Evolutionary conservation across 192 early-diverging fungal species (phyloP), one percentile per base, ranked within the genome.

Genomic region (Umbelopsis sp.): DNA sequence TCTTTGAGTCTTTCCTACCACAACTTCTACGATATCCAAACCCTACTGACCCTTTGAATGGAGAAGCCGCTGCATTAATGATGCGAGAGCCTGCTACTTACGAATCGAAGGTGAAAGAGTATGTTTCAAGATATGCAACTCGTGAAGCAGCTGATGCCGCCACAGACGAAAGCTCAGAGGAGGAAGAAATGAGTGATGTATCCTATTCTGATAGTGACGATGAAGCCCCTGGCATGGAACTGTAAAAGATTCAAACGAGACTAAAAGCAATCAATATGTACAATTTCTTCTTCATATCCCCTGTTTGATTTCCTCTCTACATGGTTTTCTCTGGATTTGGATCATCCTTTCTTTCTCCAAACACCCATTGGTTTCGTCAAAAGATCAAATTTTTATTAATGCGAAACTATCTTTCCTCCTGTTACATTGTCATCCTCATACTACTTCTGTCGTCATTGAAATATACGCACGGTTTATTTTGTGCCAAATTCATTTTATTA

Each of bases 41-140:
- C 74, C 97, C 98, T n/a, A 97, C 95, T 7, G 98, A 99, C 76
- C 98, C 98, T 30, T 83, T 99, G 58, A 99, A 99, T 74, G 97
- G 98, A 49, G 98, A 99, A 81, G 98, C 98, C 0, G 98, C 98
- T 4, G 95, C 98, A 20, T 79, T 99, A 74, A 79, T 99, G 78
- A 98, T 98, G 95, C 87, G 98, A 20, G 98, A 98, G 66, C 82
- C 95, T 16, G 55, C 87, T 1, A 89, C 88, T 27, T 99, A 99
- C 79, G 96, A 99, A 74, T 61, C 71, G 10, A 97, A 95, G 84
- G 98, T 98, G 27, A 95, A 93, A 84, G 93, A 97, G 49, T 93
- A 97, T 76, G 94, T 96, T 1, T 45, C 68, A 15, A 78, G 87
- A 65, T 94, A 91, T 75, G 95, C 95, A 6, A 94, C 92, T 52